Evolutionary conservation across 106 monocot species (phyloP), one percentile per base, ranked within the genome.

Genomic region (Triglochin maritima): DNA sequence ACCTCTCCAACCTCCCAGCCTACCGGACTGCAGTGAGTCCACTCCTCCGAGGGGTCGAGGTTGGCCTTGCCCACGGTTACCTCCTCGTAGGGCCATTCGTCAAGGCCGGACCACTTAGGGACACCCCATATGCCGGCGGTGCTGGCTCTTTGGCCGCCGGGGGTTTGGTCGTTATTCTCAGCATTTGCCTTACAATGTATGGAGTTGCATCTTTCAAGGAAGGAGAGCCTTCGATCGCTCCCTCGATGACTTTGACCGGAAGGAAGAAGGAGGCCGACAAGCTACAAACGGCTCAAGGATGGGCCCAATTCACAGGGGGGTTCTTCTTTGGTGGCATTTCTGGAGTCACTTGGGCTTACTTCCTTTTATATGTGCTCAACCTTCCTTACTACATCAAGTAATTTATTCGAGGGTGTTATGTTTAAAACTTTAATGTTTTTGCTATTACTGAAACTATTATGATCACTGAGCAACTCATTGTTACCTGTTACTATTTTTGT

Each of bases 301-400:
- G 95, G 95, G 74, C 85, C 4, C 76, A 90, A 71, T 95, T 90
- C 81, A 49, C 83, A 7, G 95, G 95, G 5, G 95, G 95, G 16
- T 95, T 95, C 83, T 95, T 95, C 81, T 95, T 95, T 46, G 95
- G 95, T 0, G 90, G 95, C 9, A 74, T 95, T 57, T 95, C 95
- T 2, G 90, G 95, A 3, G 90, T 90, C 3, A 16, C 62, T 57
- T 95, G 95, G 95, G 95, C 95, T 6, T 95, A 95, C 81, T 95
- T 95, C 76, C 85, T 95, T 47, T 85, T 95, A 67, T 95, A 95
- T 52, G 90, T 82, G 13, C 83, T 95, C 52, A 72, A 87, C 85
- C 95, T 95, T 45, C 95, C 95, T 16, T 95, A 95, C 87, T 95
- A 76, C 72, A 57, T 95, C 69, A 95, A 95, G 85, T 95, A 94